phyloP scores from a whole-genome alignment of 2,329 filamentous ascomycete species.

The Hymenoscyphus infarciens region DNA sequence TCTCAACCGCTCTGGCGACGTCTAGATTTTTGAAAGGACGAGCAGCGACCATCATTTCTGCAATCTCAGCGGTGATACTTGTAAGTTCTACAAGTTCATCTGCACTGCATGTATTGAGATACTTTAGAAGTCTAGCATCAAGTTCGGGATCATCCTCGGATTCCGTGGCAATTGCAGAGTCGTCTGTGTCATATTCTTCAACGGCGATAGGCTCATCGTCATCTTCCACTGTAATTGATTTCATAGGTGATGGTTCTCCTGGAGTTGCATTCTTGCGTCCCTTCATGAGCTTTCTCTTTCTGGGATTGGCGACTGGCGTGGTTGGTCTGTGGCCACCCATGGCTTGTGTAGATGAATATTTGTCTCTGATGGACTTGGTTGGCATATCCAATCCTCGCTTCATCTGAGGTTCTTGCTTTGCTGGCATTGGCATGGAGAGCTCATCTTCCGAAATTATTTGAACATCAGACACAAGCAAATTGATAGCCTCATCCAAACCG shows the following conservation, averaged over 20 bases:
- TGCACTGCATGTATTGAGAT: conserved; percentile 75
- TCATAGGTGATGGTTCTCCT: conserved; percentile 26
- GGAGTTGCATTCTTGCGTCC: conserved; percentile 33
- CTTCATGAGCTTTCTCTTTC: conserved; percentile 34
- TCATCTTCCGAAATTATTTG: conserved; percentile 37
- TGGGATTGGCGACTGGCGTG: conserved; percentile 28
- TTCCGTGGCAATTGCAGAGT: conserved; percentile 31
- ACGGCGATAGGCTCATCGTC: conserved; percentile 16
- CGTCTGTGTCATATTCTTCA: conserved; percentile 32
- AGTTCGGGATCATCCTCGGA: conserved; percentile 42
- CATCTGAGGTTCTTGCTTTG: conserved; percentile 43
- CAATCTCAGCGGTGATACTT: conserved; percentile 65
- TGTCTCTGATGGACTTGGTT: conserved; percentile 54
- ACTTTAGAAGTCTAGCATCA: conserved; percentile 63
- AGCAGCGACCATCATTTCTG: conserved; percentile 65
- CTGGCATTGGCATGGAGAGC: conserved; percentile 21
- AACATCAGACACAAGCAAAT: conserved; percentile 40
- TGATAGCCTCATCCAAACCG: conserved; percentile 52
- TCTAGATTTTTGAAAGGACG: conserved; percentile 70
- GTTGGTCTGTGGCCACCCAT: conserved; percentile 24
- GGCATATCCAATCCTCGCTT: conserved; percentile 53
- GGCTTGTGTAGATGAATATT: conserved; percentile 50
- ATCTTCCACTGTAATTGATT: conserved; percentile 18
- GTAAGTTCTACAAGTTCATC: conserved; percentile 81
- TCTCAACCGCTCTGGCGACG: conserved; percentile 62